Evolutionary conservation across 352 stramenopile genomes (phyloP), one percentile per base, ranked within the genome.

Genomic region (Phytophthora fragariae): DNA sequence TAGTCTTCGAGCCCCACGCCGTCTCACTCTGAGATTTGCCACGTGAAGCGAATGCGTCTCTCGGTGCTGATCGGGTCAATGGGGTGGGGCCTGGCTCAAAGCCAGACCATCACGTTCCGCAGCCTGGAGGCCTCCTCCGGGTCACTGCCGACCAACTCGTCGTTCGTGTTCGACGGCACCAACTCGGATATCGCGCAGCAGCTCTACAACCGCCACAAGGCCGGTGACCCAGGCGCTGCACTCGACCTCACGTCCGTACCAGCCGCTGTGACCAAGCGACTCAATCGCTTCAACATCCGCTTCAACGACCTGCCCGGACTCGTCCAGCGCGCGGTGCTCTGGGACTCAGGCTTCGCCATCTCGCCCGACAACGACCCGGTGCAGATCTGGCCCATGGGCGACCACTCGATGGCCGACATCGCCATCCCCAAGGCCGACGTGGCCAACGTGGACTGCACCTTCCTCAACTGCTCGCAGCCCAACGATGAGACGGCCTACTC

Each of bases 161-260:
- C 65, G 31, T 81, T 79, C 41, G 39, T 61, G 8, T 83, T 80
- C 57, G 76, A 83, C 53, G 76, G 70, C 24, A 61, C 56, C 33
- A 83, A 78, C 41, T 85, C 78, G 41, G 73, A 82, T 56, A 64
- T 84, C n/a, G 71, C 74, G 2, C 74, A 71, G 46, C 77, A 84
- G 59, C 70, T 80, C 11, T 81, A 79, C 74, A 29, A 55, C 29
- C 76, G 73, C 3, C 21, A 74, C 39, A 53, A 59, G 12, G 66
- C 63, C 10, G 72, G 72, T 7, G 74, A 73, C 19, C 21, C 37
- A 3, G 11, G 29, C 19, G 11, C 27, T 9, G 21, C 49, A 53
- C 17, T 76, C 2, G 19, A 37, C 6, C 74, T 77, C 57, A 70
- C 59, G 19, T 53, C 29, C 1, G 35, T 81, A 9, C 71, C 68